Conservation (phyloP, 164 flowering plant species). For the Tetrastigma voinierianum region DNA sequence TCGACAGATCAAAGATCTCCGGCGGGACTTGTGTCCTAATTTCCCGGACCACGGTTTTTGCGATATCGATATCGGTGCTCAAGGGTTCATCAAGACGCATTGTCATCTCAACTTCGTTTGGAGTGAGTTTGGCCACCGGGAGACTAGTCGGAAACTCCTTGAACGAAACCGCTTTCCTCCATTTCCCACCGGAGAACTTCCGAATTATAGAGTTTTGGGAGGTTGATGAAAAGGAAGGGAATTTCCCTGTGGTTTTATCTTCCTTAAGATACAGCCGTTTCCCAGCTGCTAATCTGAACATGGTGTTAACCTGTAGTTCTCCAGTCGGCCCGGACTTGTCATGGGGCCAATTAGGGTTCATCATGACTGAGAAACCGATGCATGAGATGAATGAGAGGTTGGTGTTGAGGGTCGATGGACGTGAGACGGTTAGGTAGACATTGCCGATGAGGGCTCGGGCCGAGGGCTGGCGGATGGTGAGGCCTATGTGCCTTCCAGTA, state of each 20-base stretch:
- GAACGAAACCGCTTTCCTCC: conserved; percentile 51
- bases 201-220: conserved; percentile 28
- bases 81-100: conserved; percentile 52
- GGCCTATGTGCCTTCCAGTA: conserved; percentile 88
- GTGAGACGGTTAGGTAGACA: conserved; percentile 46
- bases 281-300: conserved; percentile 53
- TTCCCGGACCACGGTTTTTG: conserved; percentile 52
- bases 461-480: conserved; percentile 84
- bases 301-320: conserved; percentile 45
- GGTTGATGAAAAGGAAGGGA: conserved; percentile 15
- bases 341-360: conserved; percentile 76
- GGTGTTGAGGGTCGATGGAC: conserved; percentile 32
- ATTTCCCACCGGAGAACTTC: conserved; percentile 41
- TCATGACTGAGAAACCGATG: conserved; percentile 61
- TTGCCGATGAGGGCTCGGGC: conserved; percentile 67
- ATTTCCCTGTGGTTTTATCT: conserved; percentile 28
- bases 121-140: conserved; percentile 62
- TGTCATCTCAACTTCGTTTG: conserved; percentile 56
- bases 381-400: conserved; percentile 51
- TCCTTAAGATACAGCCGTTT: conserved; percentile 62
- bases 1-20: conserved; percentile 83
- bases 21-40: conserved; percentile 71
- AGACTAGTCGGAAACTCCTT: conserved; percentile 80
- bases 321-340: conserved; percentile 68
- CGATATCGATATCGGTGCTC: conserved; percentile 31